Base-by-base conservation (phyloP, 2,329 filamentous ascomycete genomes). In the Helotiales sp. region DNA sequence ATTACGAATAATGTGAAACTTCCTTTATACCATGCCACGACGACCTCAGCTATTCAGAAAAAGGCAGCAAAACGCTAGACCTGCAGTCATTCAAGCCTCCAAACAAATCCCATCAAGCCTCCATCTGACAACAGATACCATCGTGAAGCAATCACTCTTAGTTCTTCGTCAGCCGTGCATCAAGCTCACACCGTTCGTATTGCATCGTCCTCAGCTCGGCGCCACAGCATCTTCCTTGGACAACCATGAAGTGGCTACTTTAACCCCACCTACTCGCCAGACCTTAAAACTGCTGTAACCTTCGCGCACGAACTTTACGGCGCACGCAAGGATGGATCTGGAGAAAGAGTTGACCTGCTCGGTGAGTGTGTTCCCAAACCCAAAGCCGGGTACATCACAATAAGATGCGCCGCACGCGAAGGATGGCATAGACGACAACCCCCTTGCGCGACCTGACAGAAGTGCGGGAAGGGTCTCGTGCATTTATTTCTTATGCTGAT, bases 341-440 rank as follows among this genome's bases (percentile, higher is more conserved):
- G 95, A 97, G 77, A 93, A 88, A 75, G 95, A 99, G 82, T 79
- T 98, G 76, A 93, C 89, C 54, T 98, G 93, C 79, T 96, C 93
- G 72, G 93, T 96, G 82, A 77, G 89, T 84, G 40, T 53, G 59
- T 19, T 38, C 52, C 44, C 46, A 30, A 46, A 19, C 52, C 44
- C 46, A 30, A 46, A 19, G 15, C 29, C 33, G 48, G 22, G 29
- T 47, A n/a, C 13, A 12, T 17, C 22, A 27, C 38, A n/a, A n/a
- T n/a, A n/a, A n/a, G n/a, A 34, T 52, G 52, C 51, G 55, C 49
- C 55, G 27, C 48, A 25, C 34, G 47, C 22, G 44, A 29, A 33
- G 46, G 46, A 22, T 15, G 22, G n/a, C 9, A 12, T 22, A 27
- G 34, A 38, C 51, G 46, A 58, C 56, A 51, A 22, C 31, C 47